Conservation (phyloP, 495 filamentous ascomycete species). For the Podospora pseudocomata region DNA sequence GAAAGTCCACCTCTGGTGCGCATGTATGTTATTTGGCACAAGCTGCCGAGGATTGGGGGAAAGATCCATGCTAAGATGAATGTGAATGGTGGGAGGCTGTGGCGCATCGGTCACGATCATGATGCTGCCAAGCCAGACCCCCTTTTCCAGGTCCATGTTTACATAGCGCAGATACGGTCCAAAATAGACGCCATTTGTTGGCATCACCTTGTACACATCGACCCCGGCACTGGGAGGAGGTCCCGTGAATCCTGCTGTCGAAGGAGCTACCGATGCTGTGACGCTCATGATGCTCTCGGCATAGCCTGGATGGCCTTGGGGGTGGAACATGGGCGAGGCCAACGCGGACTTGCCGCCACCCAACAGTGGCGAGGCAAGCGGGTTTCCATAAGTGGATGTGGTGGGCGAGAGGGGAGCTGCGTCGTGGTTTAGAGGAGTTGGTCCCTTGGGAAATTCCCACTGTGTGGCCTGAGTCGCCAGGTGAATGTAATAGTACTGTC, state of each 20-base stretch:
- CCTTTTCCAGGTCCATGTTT: conserved; percentile 93
- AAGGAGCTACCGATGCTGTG: conserved; percentile 62
- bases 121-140: conserved; percentile 76
- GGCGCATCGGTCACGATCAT: conserved; percentile 81
- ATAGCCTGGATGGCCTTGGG: conserved; percentile 63
- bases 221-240: conserved; percentile 85
- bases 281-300: conserved; percentile 76
- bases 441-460: conserved; percentile 96
- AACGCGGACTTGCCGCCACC: conserved; percentile 69
- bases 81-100: conserved; percentile 95
- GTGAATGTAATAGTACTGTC: conserved; percentile 99
- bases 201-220: conserved; percentile 86
- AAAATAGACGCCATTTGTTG: conserved; percentile 98
- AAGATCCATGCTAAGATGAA: conserved; percentile 85
- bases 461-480: conserved; percentile 93
- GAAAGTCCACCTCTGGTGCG: conserved; percentile 90
- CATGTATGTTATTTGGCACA: conserved; percentile 76
- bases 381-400: conserved; percentile 72
- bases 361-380: conserved; percentile 67
- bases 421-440: conserved; percentile 76
- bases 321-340: conserved; percentile 70
- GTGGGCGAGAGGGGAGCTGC: conserved; percentile 75
- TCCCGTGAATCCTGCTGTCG: conserved; percentile 67
- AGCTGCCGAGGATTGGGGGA: conserved; percentile 91
- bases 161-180: conserved; percentile 93